Base-by-base conservation (phyloP, 2,329 filamentous ascomycete species). In the Fusarium siculi region DNA sequence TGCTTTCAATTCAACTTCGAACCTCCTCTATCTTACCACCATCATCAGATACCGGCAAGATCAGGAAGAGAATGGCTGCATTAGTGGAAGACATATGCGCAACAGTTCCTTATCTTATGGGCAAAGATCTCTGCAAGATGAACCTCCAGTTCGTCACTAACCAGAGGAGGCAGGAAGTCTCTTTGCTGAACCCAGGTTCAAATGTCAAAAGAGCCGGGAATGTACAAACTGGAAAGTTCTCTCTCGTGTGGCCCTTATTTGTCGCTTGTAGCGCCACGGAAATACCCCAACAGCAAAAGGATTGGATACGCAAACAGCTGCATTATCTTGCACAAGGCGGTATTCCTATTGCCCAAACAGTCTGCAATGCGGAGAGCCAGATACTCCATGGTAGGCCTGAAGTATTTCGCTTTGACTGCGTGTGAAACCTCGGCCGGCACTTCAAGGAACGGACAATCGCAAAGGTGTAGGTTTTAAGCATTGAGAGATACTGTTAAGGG, bases 31-130 rank as follows among this genome's bases (percentile, higher is more conserved):
- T 6, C 5, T 19, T 53, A 3, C 10, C 46, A 8, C 9, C 6
- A 14, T 9, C n/a, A n/a, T 14, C 8, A 9, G 25, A 59, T 10
- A 23, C 19, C 16, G 12, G 16, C 7, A 16, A 34, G 16, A 34
- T 34, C 7, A n/a, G 7, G 18, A 7, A 25, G 9, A 25, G 14
- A 9, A 53, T 40, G 5, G 18, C 1, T 16, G 7, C 15, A 21
- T 9, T 60, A 8, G 56, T 60, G 12, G 28, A 60, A 7, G 36
- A 60, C 9, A 53, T 53, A 52, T 60, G 56, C 44, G 56, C 44
- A 21, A 60, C 30, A 14, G 44, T 60, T 4, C 44, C 56, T 7
- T 53, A 40, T 42, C 44, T 60, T n/a, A 12, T 53, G 9, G 56
- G 56, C 11, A 18, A 32, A 1, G n/a, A 60, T 30, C 28, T 60